Evolutionary conservation across 2,329 filamentous ascomycete genomes (phyloP), one percentile per base, ranked within the genome.

Genomic region (Cyclaneusma minus): DNA sequence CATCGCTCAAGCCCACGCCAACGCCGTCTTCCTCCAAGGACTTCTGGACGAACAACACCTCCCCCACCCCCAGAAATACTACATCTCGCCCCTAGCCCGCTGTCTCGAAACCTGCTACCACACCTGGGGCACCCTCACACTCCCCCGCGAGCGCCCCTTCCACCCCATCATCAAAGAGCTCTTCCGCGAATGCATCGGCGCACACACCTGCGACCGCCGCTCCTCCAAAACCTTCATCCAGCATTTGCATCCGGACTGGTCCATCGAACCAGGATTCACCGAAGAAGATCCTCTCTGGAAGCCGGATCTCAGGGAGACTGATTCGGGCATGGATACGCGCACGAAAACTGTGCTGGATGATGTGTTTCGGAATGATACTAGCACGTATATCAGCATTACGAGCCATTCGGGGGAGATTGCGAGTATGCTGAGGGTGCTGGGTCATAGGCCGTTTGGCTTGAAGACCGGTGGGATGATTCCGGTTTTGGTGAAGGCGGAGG

Each of bases 391-490:
- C 35, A 68, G 61, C 35, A 51, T 74, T 31, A 73, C 67, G 2
- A 66, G 58, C 28, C 70, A 76, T 47, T 64, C 60, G 12, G 70
- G 69, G 5, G 60, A 67, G 39, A 69, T 71, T 36, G 41, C 41
- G 7, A 56, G 51, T 28, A 48, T 69, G 13, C 54, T 73, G 3
- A 40, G 52, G 37, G 68, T 68, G 0, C 48, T 79, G 4, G 61
- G 62, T 26, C 75, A 81, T 39, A 60, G 62, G n/a, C 35, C 49
- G 3, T 81, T 80, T 43, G 46, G 52, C 3, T 52, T 81, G 8
- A 56, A 55, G n/a, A 82, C 76, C 0, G 75, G 76, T 6, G 64
- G 70, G 30, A 63, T 75, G 6, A 73, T 81, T 15, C 73, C 75
- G 0, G 69, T 76, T 3, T 56, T 81, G 2, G 64, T 81, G 17